A percentile compares a stretch with the other conserved stretches of the same genome.
phyloP scores from a whole-genome alignment of 768 basidiomycete species.

The Myochromella boudieri region DNA sequence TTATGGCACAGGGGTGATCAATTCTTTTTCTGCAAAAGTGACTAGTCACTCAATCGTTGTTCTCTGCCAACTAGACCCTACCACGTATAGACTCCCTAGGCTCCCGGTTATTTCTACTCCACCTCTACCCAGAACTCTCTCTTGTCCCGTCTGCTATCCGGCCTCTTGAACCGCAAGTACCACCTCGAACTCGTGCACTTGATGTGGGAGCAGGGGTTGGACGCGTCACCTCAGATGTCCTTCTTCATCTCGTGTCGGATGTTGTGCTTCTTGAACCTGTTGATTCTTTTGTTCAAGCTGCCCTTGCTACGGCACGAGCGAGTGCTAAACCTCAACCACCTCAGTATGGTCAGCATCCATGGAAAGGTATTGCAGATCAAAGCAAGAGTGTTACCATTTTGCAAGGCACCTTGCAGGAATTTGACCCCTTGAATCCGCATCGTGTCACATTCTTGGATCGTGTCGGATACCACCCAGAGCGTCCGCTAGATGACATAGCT shows the following conservation, averaged over 20 bases:
- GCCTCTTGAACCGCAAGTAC: slow-evolving; percentile 35
- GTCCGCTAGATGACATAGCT: slow-evolving; percentile 45
- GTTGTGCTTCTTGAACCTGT: slow-evolving; percentile 93
- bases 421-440: slow-evolving; percentile 64
- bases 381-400: slow-evolving; percentile 78
- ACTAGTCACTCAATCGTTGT: too few relatives aligned
- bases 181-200: slow-evolving; percentile 61
- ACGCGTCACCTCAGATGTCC: slow-evolving; percentile 83
- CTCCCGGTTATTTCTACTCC: slow-evolving; percentile 84
- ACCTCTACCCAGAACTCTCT: slow-evolving; percentile 77
- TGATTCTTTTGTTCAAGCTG: slow-evolving; percentile 71
- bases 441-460: slow-evolving; percentile 56
- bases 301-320: slow-evolving; percentile 41
- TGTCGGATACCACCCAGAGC: slow-evolving; percentile 57
- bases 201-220: slow-evolving; percentile 96
- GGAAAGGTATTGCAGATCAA: slow-evolving; percentile 67
- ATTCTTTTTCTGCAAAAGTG: slow-evolving; percentile 10
- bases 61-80: slow-evolving; percentile 64
- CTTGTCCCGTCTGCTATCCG: slow-evolving; percentile 74
- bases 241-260: slow-evolving; percentile 85
- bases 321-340: slow-evolving; percentile 25
- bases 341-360: slow-evolving; percentile 32
- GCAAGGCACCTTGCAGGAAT: slow-evolving; percentile 75
- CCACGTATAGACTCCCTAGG: slow-evolving; percentile 90
- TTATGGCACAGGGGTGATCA: slow-evolving; percentile 52